phyloP scores from a whole-genome alignment of 1,139 yeast genomes.

The Geotrichum restrictum region DNA sequence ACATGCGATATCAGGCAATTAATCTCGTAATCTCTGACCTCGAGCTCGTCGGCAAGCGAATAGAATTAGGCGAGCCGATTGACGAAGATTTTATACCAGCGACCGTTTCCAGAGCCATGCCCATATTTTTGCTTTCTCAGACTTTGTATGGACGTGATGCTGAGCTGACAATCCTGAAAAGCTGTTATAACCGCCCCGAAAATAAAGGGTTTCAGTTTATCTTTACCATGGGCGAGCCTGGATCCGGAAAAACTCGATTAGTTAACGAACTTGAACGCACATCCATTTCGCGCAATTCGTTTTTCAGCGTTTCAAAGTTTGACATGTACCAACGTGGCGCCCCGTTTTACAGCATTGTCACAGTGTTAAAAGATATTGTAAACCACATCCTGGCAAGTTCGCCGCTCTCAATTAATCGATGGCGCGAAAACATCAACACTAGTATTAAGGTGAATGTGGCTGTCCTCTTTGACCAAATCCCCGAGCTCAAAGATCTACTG shows the following conservation, averaged over 20 bases:
- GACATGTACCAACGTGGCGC: constrained; percentile 39
- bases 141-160: constrained; percentile 42
- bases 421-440: constrained; percentile 46
- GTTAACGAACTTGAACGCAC: constrained; percentile 43
- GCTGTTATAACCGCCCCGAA: constrained; percentile 32
- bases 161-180: constrained; percentile 35
- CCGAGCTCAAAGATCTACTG: constrained; percentile 46
- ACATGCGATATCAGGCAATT: constrained; percentile 44
- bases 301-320: constrained; percentile 47
- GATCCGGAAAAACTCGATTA: constrained; percentile 49
- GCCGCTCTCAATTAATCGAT: constrained; percentile 40
- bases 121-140: constrained; percentile 36
- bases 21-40: constrained; percentile 44
- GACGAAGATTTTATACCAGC: constrained; percentile 30
- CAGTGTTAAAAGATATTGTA: constrained; percentile 44
- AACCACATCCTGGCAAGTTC: constrained; percentile 46
- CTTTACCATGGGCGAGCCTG: constrained; percentile 46
- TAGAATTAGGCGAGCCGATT: constrained; percentile 22
- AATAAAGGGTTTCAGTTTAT: constrained; percentile 36
- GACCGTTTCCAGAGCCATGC: constrained; percentile 24
- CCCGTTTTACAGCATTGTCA: constrained; percentile 36
- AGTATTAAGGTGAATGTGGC: constrained; percentile 46
- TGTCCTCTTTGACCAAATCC: constrained; percentile 45
- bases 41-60: constrained; percentile 27
- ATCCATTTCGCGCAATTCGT: constrained; percentile 41